Evolutionary conservation across 306 rosid genomes (phyloP).

Genomic region (Vigna trinervia): DNA sequence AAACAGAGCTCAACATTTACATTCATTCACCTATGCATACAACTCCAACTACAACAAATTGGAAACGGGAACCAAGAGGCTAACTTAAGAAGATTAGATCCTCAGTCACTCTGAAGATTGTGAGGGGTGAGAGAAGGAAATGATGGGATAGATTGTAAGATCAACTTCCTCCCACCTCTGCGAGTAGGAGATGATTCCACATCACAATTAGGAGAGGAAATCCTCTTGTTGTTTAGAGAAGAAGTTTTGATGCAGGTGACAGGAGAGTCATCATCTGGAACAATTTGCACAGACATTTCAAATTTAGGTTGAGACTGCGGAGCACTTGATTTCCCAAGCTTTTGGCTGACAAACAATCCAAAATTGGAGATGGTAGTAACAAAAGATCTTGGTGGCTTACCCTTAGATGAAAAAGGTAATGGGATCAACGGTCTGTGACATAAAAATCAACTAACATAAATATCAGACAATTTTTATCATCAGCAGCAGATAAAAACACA

Average conservation of each 20-base stretch:
- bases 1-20: constrained; percentile 43
- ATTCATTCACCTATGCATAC: constrained; percentile 38
- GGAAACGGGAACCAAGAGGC: not conserved
- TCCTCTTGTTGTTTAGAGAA: constrained; percentile 88
- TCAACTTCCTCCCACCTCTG: constrained; percentile 80
- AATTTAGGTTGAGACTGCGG: constrained; percentile 54
- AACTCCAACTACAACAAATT: constrained; percentile 29
- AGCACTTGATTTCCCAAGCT: constrained; percentile 60
- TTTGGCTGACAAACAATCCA: constrained; percentile 57
- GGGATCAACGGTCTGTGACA: constrained; percentile 61
- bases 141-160: constrained; percentile 79
- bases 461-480: constrained; percentile 35
- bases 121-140: constrained; percentile 86
- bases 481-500: constrained; percentile 20
- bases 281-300: constrained; percentile 53
- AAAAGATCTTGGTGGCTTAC: constrained; percentile 70
- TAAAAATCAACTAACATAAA: constrained; percentile 15
- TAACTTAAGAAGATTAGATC: constrained; percentile 18
- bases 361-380: constrained; percentile 63
- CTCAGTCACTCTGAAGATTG: not conserved
- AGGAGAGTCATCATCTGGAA: constrained; percentile 63
- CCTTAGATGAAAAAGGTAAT: constrained; percentile 69
- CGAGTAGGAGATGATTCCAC: constrained; percentile 66
- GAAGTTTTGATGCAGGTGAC: constrained; percentile 64
- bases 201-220: constrained; percentile 71